Evolutionary conservation across 2,329 filamentous ascomycete species (phyloP), one percentile per base, ranked within the genome.

Genomic region (Sphaceloma murrayae): DNA sequence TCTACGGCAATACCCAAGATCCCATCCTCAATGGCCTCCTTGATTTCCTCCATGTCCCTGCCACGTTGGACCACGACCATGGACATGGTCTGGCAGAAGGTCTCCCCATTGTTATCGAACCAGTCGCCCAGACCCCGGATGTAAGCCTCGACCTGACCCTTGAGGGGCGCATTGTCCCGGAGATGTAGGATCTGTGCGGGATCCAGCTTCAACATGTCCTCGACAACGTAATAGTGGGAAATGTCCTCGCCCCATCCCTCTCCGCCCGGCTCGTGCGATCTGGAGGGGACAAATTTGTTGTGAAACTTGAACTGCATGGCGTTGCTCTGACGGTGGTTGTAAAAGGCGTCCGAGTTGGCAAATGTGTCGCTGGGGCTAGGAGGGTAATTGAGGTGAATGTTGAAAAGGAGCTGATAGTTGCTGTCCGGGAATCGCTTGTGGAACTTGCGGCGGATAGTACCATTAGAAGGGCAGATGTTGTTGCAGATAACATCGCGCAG

Each of bases 161-260:
- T 78, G 7, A 71, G 52, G 24, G 68, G 68, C 31, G 72, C 72
- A 50, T 75, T 65, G 49, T 77, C 71, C 45, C 69, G 69, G 45
- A 80, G 56, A 63, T 68, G 74, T 49, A 80, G 53, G 6, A 79
- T 64, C 56, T 79, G 74, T 29, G 68, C 71, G 0, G 76, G 76
- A 47, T 78, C 70, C 27, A 80, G 62, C 58, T 80, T 80, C 59
- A 79, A 63, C 69, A 78, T 77, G 49, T 79, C 75, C 52, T 80
- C 73, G 3, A 80, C 69, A 4, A 79, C 65, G 51, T 80, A 79
- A 56, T 79, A 79, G 49, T 79, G 75, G 10, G 67, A 65, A 39
- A 78, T 74, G 45, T 78, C 75, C 52, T 79, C 75, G 21, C 76
- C 76, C 76, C 76, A 80, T 17, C 76, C 76, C 57, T 78, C 74